Evolutionary conservation across 306 rosid species (phyloP).

Genomic region (Malus orientalis): DNA sequence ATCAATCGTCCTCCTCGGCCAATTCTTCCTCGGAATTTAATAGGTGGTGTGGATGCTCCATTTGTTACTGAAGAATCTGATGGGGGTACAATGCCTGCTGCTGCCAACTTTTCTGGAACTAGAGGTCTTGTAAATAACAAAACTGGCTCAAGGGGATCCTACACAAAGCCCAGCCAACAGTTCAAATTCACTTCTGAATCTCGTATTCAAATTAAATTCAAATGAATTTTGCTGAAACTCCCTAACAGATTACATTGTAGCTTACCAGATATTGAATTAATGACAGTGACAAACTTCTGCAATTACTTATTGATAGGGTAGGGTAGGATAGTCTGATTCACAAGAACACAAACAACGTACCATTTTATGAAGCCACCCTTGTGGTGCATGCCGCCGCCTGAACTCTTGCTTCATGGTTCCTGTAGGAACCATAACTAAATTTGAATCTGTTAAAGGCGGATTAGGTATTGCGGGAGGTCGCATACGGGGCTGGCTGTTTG

Average conservation of each 20-base stretch:
- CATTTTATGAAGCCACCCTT: slow-evolving; percentile 93
- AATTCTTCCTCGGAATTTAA: slow-evolving; percentile 67
- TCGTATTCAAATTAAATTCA: not conserved
- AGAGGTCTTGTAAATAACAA: slow-evolving; percentile 78
- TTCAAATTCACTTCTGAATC: slow-evolving; percentile 3
- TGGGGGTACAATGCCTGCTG: slow-evolving; percentile 72
- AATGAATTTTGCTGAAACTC: not conserved
- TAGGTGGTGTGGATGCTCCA: slow-evolving; percentile 47
- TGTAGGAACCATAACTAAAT: slow-evolving; percentile 40
- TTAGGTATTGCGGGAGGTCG: slow-evolving; percentile 40
- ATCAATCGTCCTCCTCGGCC: slow-evolving; percentile 95
- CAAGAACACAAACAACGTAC: slow-evolving; percentile 29
- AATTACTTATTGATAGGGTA: not conserved
- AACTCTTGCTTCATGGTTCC: slow-evolving; percentile 64
- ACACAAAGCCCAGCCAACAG: slow-evolving; percentile 30
- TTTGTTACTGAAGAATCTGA: slow-evolving; percentile 41
- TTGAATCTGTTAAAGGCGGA: slow-evolving; percentile 44
- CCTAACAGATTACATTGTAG: not conserved
- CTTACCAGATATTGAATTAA: not conserved
- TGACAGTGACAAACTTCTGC: not conserved
- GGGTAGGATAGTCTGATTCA: not conserved
- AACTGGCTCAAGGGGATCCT: slow-evolving; percentile 96
- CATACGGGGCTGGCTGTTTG: slow-evolving; percentile 43
- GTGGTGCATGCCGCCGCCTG: slow-evolving; percentile 59
- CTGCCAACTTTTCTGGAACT: slow-evolving; percentile 83